phyloP scores from a whole-genome alignment of 768 basidiomycete species.

The Lentinula sp. region DNA sequence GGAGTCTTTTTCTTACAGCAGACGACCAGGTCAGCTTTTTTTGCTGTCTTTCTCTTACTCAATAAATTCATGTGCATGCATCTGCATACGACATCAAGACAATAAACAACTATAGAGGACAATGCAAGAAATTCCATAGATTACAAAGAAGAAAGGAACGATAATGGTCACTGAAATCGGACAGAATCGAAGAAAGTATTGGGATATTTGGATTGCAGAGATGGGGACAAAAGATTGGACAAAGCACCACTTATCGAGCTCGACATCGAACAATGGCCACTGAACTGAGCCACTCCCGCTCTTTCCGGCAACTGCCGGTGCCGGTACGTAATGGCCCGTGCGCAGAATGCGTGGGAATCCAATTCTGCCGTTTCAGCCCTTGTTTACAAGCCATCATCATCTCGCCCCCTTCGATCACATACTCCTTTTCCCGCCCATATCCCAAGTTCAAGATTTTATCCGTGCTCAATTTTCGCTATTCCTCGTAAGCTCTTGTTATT shows the following conservation, averaged over 20 bases:
- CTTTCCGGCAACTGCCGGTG: neutral
- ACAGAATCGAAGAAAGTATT: neutral
- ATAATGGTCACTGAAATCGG: neutral
- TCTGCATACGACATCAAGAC: neutral
- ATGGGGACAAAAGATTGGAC: neutral
- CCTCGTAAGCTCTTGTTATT: neutral
- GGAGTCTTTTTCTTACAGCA: neutral
- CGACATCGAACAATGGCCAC: conserved; percentile 6
- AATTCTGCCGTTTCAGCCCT: neutral
- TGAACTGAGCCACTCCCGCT: conserved; percentile 12
- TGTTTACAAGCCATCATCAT: conserved; percentile 18
- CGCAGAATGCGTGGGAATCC: neutral
- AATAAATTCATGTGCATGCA: neutral
- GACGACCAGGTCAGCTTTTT: neutral
- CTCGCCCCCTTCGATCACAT: conserved; percentile 28
- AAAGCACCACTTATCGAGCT: neutral
- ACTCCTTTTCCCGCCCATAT: conserved; percentile 18
- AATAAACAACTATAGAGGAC: neutral
- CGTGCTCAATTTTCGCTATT: neutral
- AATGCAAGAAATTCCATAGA: neutral
- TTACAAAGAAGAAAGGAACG: neutral
- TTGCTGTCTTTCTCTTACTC: neutral
- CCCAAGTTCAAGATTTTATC: conserved; percentile 1
- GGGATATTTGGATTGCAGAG: neutral
- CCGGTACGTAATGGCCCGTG: conserved; percentile 7